Base-by-base conservation (phyloP, 768 basidiomycete genomes). In the Collybia mongolica region DNA sequence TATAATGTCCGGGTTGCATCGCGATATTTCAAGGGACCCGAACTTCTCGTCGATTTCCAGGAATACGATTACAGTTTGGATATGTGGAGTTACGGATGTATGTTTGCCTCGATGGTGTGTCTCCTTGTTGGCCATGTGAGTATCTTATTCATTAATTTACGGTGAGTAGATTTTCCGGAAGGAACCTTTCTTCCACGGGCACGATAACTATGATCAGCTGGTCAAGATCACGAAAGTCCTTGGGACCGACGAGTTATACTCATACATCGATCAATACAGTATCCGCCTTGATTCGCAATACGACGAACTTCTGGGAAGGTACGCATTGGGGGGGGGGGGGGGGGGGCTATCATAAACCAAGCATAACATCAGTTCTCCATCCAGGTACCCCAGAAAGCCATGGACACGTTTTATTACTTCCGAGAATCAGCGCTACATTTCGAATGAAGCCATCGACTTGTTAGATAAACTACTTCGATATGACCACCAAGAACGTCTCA, bases 1-100 rank as follows among this genome's bases (percentile, higher is more conserved):
- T 98, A 98, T 77, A 98, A 98, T 60, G 96, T 98, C 58, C 87
- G 96, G 35, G 96, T 98, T 37, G 96, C 96, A 3, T 94, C 91
- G 29, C 82, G 96, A 60, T 98, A 98, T 75, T 98, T 97, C 79
- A 98, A 98, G 67, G 96, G 95, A 1, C 96, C 95, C 5, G 96
- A 98, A 69, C 75, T 98, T 50, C 75, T 98, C 50, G 94, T 98
- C 52, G 95, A 98, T 68, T 98, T 97, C 75, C 96, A 97, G 67
- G 93, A 97, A 66, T 98, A 98, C 58, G 96, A 98, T 68, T 97
- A 97, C 66, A 92, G 90, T 68, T 72, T 98, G 60, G 95, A 98
- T 67, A 93, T 98, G 92, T 98, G 96, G 96, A 94, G 92, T 72
- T 86, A 90, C 63, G 96, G 96, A 15, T 98, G 96, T 66, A 98